Percentiles rank a stretch among this genome's conserved stretches.
Evolutionary conservation across 75 land plant species (phyloP).

Genomic region (Gnetum montanum): DNA sequence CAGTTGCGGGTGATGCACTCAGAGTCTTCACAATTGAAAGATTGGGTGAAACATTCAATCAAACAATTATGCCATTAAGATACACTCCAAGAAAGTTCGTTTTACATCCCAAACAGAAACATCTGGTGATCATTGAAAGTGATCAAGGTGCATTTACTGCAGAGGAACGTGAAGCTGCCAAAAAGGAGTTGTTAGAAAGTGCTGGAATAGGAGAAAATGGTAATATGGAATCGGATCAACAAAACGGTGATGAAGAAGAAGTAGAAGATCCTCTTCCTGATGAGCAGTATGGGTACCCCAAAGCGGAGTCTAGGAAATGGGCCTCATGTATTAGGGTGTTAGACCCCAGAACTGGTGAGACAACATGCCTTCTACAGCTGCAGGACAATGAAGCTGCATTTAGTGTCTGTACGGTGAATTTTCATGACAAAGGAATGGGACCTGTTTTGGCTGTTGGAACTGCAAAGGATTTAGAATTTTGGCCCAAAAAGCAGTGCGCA

Average conservation of each 20-base stretch:
- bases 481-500: conserved; percentile 53
- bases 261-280: conserved; percentile 83
- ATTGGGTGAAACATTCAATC: conserved; percentile 95
- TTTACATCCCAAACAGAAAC: conserved; percentile 78
- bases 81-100: conserved; percentile 97
- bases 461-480: conserved; percentile 82
- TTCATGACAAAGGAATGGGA: conserved; percentile 88
- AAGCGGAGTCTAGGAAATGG: conserved; percentile 86
- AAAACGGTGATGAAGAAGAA: conserved; percentile 69
- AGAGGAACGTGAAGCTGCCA: conserved; percentile 84
- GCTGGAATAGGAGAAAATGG: conserved; percentile 70
- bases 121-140: conserved; percentile 77
- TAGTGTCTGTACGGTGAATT: conserved; percentile 83
- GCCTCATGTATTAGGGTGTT: conserved; percentile 92
- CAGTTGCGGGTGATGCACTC: conserved; percentile 90
- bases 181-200: conserved; percentile 73
- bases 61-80: conserved; percentile 79
- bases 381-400: conserved; percentile 98
- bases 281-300: conserved; percentile 98
- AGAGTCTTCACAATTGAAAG: conserved; percentile 95
- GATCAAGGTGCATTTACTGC: conserved; percentile 94
- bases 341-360: conserved; percentile 70
- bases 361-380: conserved; percentile 84
- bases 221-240: conserved; percentile 53
- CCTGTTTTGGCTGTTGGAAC: conserved; percentile 90